Conservation (phyloP, 345 rosid genomes). For the Hibiscus mutabilis region DNA sequence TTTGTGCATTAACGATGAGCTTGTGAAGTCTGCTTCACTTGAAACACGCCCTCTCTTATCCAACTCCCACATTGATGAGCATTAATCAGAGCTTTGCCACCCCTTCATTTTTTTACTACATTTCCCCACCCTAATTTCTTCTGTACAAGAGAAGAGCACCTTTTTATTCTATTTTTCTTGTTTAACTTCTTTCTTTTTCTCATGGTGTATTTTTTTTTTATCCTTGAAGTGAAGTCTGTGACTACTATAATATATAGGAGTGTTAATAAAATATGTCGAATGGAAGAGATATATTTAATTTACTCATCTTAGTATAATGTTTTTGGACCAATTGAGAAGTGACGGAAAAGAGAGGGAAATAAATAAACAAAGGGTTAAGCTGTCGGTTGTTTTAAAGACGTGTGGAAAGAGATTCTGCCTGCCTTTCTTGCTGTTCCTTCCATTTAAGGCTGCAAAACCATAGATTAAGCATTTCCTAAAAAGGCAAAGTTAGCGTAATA, state of each 20-base stretch:
- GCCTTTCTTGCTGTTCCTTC: conserved; percentile 34
- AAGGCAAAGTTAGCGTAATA: conserved; percentile 34
- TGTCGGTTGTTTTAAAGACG: conserved; percentile 41
- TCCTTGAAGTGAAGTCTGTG: too few relatives aligned
- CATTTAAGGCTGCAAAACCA: conserved; percentile 27
- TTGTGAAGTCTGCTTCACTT: conserved; percentile 29
- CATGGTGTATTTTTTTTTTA: too few relatives aligned
- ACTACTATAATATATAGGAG: too few relatives aligned
- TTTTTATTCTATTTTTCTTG: not conserved
- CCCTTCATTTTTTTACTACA: conserved; percentile 10
- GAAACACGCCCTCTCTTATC: conserved; percentile 47
- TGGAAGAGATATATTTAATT: conserved; percentile 13
- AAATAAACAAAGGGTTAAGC: conserved; percentile 28
- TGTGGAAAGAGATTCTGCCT: not conserved
- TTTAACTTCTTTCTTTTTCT: not conserved
- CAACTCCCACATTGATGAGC: conserved; percentile 12
- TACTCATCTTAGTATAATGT: conserved; percentile 3
- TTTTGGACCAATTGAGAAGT: conserved; percentile 21
- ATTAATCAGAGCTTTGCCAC: conserved; percentile 9
- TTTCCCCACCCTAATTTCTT: conserved; percentile 8
- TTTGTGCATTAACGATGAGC: conserved; percentile 29
- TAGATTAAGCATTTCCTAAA: conserved; percentile 24
- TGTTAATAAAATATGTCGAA: conserved; percentile 13
- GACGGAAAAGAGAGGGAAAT: conserved; percentile 3
- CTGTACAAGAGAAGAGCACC: not conserved